These are phyloP conservation scores for Barnettozyma botsteinii DNA, from an alignment of 805 yeast genomes.

Conservation along the genomic window DNA sequence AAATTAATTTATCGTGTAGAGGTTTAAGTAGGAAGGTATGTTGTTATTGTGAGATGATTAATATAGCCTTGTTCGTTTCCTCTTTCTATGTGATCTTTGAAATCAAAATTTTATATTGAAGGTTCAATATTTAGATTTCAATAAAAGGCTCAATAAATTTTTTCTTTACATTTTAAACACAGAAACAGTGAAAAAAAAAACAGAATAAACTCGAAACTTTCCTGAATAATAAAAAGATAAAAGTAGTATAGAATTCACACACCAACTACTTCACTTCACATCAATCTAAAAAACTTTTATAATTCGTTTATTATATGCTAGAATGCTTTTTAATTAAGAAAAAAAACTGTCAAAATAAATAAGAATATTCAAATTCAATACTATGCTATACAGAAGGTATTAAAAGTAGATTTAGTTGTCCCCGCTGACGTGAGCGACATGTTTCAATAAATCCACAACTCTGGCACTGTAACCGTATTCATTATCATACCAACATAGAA, in stretches of 20 bases:
- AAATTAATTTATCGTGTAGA: not conserved
- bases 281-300: not conserved
- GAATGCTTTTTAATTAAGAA: not conserved
- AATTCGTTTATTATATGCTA: not conserved
- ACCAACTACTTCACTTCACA: not conserved
- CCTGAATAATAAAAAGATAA: no score
- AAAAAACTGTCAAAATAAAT: not conserved
- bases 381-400: not conserved
- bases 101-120: not conserved
- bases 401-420: not conserved
- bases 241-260: no score
- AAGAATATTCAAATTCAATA: slow-evolving; percentile 1
- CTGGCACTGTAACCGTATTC: slow-evolving; percentile 96
- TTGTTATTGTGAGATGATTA: no score
- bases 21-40: not conserved
- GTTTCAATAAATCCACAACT: slow-evolving; percentile 84
- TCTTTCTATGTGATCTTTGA: not conserved
- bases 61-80: no score
- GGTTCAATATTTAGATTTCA: not conserved
- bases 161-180: no score
- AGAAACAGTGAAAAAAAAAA: no score
- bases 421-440: slow-evolving; percentile 48
- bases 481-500: slow-evolving; percentile 93
- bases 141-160: not conserved
- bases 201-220: no score